Conservation (phyloP, 2,329 filamentous ascomycete species). For the Trichoderma asperellum region DNA sequence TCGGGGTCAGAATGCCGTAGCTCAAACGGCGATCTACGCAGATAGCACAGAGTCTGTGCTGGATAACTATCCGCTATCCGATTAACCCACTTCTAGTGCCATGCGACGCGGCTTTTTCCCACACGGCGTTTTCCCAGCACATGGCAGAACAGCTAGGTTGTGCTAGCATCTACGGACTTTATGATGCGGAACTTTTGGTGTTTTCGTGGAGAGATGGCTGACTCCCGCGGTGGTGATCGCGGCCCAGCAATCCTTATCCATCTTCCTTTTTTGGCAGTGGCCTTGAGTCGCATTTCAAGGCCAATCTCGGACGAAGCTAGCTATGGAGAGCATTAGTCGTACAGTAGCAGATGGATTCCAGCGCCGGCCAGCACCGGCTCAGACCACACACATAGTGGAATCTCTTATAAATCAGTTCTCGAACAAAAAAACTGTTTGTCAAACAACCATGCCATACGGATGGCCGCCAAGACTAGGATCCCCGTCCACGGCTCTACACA, state of each 20-base stretch:
- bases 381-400: background rate
- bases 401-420: slow-evolving; percentile 23
- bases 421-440: background rate
- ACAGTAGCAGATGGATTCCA: background rate
- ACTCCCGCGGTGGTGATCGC: slow-evolving; percentile 1
- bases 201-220: background rate
- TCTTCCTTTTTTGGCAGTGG: background rate
- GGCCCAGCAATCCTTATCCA: background rate
- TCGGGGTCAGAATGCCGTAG: background rate
- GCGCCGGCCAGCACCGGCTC: slow-evolving; percentile 28
- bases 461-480: background rate
- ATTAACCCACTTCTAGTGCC: slow-evolving; percentile 1
- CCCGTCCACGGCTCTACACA: background rate
- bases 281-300: background rate
- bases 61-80: slow-evolving; percentile 10
- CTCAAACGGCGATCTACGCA: background rate
- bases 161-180: background rate
- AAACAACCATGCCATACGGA: background rate
- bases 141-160: background rate
- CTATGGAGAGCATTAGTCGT: background rate
- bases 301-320: background rate
- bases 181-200: background rate
- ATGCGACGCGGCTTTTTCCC: slow-evolving; percentile 11
- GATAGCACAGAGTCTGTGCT: background rate
- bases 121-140: slow-evolving; percentile 7